Evolutionary conservation across 352 stramenopile genomes (phyloP).

Genomic region (Phytophthora pinifolia): DNA sequence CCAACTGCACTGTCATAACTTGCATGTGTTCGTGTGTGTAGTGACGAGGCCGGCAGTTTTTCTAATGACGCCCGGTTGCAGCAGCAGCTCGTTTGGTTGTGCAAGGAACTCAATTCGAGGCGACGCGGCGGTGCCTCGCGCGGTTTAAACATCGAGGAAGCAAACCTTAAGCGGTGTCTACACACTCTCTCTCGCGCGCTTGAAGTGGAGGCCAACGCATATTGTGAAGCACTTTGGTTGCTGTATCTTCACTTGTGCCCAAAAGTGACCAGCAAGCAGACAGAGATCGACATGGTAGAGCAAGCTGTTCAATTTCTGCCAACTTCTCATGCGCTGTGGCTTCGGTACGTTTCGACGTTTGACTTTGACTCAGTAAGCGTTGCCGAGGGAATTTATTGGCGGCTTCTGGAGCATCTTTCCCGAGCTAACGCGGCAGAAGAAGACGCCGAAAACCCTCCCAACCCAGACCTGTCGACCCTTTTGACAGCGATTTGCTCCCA

Average conservation of each 20-base stretch:
- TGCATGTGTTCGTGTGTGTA: slow-evolving; percentile 13
- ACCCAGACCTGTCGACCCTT: slow-evolving; percentile 26
- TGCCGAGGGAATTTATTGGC: slow-evolving; percentile 33
- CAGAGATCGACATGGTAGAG: slow-evolving; percentile 36
- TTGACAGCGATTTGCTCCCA: slow-evolving; percentile 35
- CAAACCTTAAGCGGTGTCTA: slow-evolving; percentile 33
- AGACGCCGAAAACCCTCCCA: slow-evolving; percentile 3
- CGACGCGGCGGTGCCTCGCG: slow-evolving; percentile 2
- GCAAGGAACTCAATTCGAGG: slow-evolving; percentile 27
- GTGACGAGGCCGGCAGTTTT: slow-evolving; percentile 30
- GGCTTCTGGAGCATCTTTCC: slow-evolving; percentile 37
- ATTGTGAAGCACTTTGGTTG: slow-evolving; percentile 46
- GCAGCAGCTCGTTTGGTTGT: slow-evolving; percentile 32
- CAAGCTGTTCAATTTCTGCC: slow-evolving; percentile 45
- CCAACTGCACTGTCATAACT: not conserved
- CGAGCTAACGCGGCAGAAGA: slow-evolving; percentile 8
- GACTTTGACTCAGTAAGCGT: slow-evolving; percentile 37
- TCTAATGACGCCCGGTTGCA: slow-evolving; percentile 24
- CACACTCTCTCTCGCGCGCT: slow-evolving; percentile 40
- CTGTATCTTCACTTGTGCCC: slow-evolving; percentile 42
- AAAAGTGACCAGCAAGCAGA: slow-evolving; percentile 29
- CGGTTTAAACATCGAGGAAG: slow-evolving; percentile 22
- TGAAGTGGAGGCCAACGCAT: slow-evolving; percentile 48
- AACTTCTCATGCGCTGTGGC: slow-evolving; percentile 42
- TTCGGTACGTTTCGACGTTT: slow-evolving; percentile 42